These are phyloP conservation scores for Avena eriantha DNA, from an alignment of 176 grass and related monocot genomes.

Conservation along the genomic window DNA sequence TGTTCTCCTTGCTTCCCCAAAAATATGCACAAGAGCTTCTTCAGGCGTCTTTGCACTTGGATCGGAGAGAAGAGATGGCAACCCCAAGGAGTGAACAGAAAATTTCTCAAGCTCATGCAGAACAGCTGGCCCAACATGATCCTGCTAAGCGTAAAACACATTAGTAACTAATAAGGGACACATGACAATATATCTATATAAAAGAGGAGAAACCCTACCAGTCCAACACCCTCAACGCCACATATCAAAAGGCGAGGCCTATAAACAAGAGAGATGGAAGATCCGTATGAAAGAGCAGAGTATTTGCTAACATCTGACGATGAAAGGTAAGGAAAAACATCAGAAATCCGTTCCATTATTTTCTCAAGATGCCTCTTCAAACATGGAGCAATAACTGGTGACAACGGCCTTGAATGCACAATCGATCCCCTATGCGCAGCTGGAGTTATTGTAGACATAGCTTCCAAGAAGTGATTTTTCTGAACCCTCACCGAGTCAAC, in stretches of 20 bases:
- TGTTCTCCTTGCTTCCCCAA: slow-evolving; percentile 98
- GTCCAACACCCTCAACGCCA: slow-evolving; percentile 78
- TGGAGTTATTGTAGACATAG: slow-evolving; percentile 97
- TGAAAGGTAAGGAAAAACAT: slow-evolving; percentile 86
- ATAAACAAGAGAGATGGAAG: slow-evolving; percentile 91
- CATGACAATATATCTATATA: slow-evolving; percentile 28
- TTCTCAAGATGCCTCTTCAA: slow-evolving; percentile 84
- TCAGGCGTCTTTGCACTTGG: slow-evolving; percentile 99
- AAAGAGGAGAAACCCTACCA: slow-evolving; percentile 60
- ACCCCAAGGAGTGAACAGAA: slow-evolving; percentile 89
- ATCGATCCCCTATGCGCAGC: slow-evolving; percentile 90
- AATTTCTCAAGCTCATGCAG: slow-evolving; percentile 99
- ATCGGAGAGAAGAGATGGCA: slow-evolving; percentile 98
- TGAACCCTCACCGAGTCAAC: slow-evolving; percentile 83
- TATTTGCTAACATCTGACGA: slow-evolving; percentile 69
- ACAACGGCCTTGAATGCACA: slow-evolving; percentile 92
- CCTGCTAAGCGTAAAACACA: slow-evolving; percentile 67
- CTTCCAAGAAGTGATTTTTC: slow-evolving; percentile 97
- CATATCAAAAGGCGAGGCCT: slow-evolving; percentile 92
- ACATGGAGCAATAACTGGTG: slow-evolving; percentile 77
- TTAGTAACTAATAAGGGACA: slow-evolving; percentile 47
- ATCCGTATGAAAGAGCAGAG: slow-evolving; percentile 72
- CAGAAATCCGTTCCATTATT: slow-evolving; percentile 81
- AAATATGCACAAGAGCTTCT: slow-evolving; percentile 99
- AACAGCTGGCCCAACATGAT: slow-evolving; percentile 97